Conservation (phyloP, 441 rosid species). For the Corymbia calophylla region DNA sequence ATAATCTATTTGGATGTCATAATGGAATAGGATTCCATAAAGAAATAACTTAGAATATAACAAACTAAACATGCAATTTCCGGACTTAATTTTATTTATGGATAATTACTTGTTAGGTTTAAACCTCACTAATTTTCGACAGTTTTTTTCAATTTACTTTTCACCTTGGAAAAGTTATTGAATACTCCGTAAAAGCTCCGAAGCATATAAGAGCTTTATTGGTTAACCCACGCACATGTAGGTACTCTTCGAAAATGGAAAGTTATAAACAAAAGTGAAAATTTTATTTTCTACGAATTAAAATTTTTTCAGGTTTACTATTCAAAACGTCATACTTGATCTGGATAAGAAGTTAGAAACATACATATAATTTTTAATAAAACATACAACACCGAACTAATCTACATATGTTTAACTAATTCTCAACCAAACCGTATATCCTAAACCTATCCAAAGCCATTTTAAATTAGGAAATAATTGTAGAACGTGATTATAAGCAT, state of each 20-base stretch:
- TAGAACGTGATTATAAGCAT: background rate
- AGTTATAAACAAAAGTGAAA: too few species aligned
- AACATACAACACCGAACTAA: background rate
- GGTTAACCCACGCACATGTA: background rate
- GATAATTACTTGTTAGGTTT: background rate
- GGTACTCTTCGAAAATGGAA: too few species aligned
- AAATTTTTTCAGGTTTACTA: too few species aligned
- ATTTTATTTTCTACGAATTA: too few species aligned
- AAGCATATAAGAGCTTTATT: background rate
- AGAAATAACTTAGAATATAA: too few species aligned
- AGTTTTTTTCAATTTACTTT: background rate
- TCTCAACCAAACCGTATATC: too few species aligned
- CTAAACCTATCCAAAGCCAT: too few species aligned
- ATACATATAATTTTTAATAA: too few species aligned
- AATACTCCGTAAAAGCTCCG: background rate
- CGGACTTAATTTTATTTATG: background rate
- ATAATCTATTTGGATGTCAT: too few species aligned
- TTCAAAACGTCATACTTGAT: background rate
- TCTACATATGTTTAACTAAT: background rate
- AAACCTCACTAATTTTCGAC: background rate
- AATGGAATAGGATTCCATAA: too few species aligned
- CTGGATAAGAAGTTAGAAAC: background rate
- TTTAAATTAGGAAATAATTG: background rate
- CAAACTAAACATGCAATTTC: too few species aligned
- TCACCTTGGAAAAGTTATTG: background rate